Base-by-base conservation (phyloP, 441 rosid genomes). In the Mallotus japonicus region DNA sequence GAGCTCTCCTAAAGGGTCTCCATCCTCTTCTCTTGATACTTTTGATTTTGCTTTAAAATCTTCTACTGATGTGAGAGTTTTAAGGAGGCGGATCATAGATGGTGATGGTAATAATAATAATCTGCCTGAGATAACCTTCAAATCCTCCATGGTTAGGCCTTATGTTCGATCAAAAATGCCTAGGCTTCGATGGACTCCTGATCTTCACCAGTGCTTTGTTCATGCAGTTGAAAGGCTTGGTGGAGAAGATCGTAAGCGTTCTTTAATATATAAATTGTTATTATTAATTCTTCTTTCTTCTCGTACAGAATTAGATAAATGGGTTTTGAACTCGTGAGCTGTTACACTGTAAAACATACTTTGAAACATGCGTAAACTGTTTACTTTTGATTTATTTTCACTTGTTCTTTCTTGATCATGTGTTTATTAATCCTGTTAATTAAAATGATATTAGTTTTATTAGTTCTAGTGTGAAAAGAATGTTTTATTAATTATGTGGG, bases 131-230 rank as follows among this genome's bases (percentile, higher is more conserved):
- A 71, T 49, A 47, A 68, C 78, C 80, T 56, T 76, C 62, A 83
- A 50, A 73, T 62, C 74, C 7, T 70, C 86, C 7, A 22, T 20
- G 8, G 97, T 89, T 67, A 87, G 99, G 80, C 97, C 90, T 42
- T 96, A 96, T 75, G 82, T 92, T 77, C 85, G 99, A 69, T 96
- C 98, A 10, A 93, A 93, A 57, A 81, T 89, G 67, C 98, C 99
- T 62, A 83, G 99, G n/a, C 83, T 96, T 65, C 82, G 98, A 71
- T 96, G 99, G 99, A 93, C 98, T 37, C 92, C 99, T 47, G 90
- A 93, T 74, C 98, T 96, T 71, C 99, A 96, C 78, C 97, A 77
- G 72, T 89, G 93, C 78, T 96, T 93, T 72, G 89, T 93, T 76
- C 89, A 86, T 83, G 99, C 99, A 68, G 87, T 96, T 6, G 90